phyloP scores from a whole-genome alignment of 2,329 filamentous ascomycete genomes.

The Microcyclospora pomicola region DNA sequence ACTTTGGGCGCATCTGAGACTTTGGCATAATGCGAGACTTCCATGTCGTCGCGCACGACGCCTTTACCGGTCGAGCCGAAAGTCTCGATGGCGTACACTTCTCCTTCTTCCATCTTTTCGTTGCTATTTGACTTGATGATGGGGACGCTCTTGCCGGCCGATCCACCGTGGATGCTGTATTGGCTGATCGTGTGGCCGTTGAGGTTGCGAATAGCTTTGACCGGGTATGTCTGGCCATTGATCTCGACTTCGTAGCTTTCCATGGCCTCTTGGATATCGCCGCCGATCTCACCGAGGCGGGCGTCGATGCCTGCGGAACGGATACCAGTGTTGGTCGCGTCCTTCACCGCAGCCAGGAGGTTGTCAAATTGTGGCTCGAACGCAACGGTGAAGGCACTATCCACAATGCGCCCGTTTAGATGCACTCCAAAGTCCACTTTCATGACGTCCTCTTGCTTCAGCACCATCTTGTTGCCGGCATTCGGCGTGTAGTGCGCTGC shows the following conservation, averaged over 20 bases:
- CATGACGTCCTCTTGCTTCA: conserved; percentile 64
- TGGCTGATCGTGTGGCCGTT: conserved; percentile 42
- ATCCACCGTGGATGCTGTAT: conserved; percentile 42
- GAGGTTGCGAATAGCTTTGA: conserved; percentile 42
- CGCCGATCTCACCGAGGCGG: conserved; percentile 41
- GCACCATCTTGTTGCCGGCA: conserved; percentile 50
- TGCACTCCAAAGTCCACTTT: conserved; percentile 76
- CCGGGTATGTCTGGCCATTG: conserved; percentile 37
- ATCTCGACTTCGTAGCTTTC: conserved; percentile 48
- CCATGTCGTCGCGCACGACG: conserved; percentile 33
- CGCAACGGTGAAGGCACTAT: conserved; percentile 66
- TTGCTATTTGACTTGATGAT: conserved; percentile 37
- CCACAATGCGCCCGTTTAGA: conserved; percentile 65
- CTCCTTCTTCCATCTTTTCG: conserved; percentile 45
- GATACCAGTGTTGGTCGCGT: conserved; percentile 52
- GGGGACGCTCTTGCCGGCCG: conserved; percentile 40
- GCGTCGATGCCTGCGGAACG: conserved; percentile 42
- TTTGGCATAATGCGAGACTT: conserved; percentile 25
- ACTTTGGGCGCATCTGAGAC: conserved; percentile 24
- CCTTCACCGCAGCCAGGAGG: conserved; percentile 57
- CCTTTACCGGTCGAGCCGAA: conserved; percentile 43
- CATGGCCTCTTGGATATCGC: conserved; percentile 47
- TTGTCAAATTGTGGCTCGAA: conserved; percentile 65
- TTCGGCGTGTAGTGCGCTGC: conserved; percentile 46
- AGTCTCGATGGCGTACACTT: conserved; percentile 45